Evolutionary conservation across 768 basidiomycete species (phyloP).

Genomic region (Mycena rosella): DNA sequence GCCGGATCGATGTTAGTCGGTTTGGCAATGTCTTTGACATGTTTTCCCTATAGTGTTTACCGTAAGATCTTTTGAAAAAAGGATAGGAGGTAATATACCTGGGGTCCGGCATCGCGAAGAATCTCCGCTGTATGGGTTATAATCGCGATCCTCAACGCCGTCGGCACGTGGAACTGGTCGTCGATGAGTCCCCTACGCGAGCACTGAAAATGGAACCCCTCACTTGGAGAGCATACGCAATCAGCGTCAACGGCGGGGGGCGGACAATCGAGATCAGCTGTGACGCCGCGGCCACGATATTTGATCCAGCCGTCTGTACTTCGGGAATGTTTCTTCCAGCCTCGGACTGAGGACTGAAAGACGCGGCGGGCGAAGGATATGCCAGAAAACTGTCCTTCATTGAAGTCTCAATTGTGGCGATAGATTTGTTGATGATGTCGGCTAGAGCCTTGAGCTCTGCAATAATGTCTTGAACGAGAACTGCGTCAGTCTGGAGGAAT

Average conservation of each 20-base stretch:
- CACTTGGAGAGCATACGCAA: neutral
- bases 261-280: conserved; percentile 14
- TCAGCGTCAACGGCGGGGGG: conserved; percentile 12
- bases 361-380: neutral
- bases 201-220: neutral
- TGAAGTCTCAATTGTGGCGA: neutral
- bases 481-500: no score
- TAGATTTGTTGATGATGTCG: conserved; percentile 11
- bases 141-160: neutral
- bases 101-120: neutral
- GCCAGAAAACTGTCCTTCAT: neutral
- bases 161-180: no score
- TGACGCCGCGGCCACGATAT: conserved; percentile 15
- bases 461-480: neutral
- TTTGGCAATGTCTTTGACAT: conserved; percentile 3
- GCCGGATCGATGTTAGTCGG: conserved; percentile 13
- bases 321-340: conserved; percentile 9
- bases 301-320: neutral
- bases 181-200: no score
- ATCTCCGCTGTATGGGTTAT: neutral
- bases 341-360: conserved; percentile 10
- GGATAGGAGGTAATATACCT: no score
- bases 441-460: conserved; percentile 9
- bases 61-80: no score
- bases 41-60: neutral